These are phyloP conservation scores for Typha latifolia DNA, from an alignment of 176 grass and related monocot genomes.

Conservation along the genomic window DNA sequence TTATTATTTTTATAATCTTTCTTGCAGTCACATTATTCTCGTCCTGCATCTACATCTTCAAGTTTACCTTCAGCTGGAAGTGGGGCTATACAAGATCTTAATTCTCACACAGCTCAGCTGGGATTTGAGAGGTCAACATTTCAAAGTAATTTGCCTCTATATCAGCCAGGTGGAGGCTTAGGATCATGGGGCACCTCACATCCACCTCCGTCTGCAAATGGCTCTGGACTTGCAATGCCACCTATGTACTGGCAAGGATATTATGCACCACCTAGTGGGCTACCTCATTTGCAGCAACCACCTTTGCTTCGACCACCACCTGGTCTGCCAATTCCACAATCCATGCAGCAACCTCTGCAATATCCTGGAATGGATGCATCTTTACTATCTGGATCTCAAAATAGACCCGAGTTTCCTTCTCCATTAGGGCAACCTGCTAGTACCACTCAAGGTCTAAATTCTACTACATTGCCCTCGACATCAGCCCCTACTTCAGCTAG, in stretches of 20 bases:
- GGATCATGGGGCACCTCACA: constrained; percentile 49
- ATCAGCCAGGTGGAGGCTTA: constrained; percentile 57
- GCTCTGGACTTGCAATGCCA: constrained; percentile 48
- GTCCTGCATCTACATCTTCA: constrained; percentile 32
- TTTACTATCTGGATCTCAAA: constrained; percentile 50
- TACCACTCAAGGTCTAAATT: constrained; percentile 28
- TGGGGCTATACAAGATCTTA: constrained; percentile 34
- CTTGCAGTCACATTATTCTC: constrained; percentile 67
- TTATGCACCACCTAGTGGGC: constrained; percentile 42
- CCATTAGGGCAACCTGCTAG: constrained; percentile 41
- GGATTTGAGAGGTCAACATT: constrained; percentile 50
- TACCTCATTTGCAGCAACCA: constrained; percentile 53
- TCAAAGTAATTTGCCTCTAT: constrained; percentile 60
- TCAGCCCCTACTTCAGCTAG: constrained; percentile 29
- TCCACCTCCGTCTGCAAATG: constrained; percentile 41
- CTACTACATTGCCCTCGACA: constrained; percentile 25
- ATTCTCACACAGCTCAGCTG: constrained; percentile 33
- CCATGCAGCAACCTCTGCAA: constrained; percentile 38
- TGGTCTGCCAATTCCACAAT: constrained; percentile 37
- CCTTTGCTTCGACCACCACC: constrained; percentile 48
- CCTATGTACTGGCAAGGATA: constrained; percentile 77
- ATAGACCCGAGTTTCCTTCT: constrained; percentile 57
- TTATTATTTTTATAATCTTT: constrained; percentile 24
- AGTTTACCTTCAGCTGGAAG: constrained; percentile 45
- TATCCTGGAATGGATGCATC: constrained; percentile 49